Conservation (phyloP, 805 yeast species). For the Candida koratica region DNA sequence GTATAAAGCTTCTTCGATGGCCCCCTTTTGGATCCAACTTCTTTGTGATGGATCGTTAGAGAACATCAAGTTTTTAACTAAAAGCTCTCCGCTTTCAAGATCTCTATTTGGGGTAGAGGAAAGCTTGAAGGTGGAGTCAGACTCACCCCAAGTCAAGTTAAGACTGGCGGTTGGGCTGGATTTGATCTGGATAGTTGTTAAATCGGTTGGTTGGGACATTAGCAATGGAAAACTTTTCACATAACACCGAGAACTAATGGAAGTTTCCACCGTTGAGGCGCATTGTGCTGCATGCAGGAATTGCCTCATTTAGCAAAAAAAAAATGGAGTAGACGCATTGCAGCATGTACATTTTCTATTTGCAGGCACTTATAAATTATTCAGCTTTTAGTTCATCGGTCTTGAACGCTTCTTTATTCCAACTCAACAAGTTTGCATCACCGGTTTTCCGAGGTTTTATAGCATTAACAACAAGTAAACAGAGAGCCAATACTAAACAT, state of each 20-base stretch:
- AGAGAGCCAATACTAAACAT: conserved; percentile 54
- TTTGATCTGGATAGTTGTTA: conserved; percentile 15
- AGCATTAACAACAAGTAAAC: conserved; percentile 51
- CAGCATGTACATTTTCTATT: no score
- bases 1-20: conserved; percentile 21
- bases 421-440: conserved; percentile 64
- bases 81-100: conserved; percentile 24
- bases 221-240: no score
- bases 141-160: conserved; percentile 18
- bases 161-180: conserved; percentile 20
- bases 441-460: conserved; percentile 68
- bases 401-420: conserved; percentile 51
- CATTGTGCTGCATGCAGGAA: no score
- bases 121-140: conserved; percentile 30
- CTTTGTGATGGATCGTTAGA: conserved; percentile 38
- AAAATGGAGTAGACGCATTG: no score
- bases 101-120: conserved; percentile 14
- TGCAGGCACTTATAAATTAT: not conserved
- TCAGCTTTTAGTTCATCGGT: not conserved
- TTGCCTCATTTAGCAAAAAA: no score
- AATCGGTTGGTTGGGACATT: not conserved
- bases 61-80: conserved; percentile 24
- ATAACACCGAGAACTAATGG: no score
- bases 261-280: no score
- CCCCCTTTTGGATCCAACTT: conserved; percentile 32